These are phyloP conservation scores for Trichophyton benhamiae DNA, from an alignment of 2,329 filamentous ascomycete species.

Conservation along the genomic window DNA sequence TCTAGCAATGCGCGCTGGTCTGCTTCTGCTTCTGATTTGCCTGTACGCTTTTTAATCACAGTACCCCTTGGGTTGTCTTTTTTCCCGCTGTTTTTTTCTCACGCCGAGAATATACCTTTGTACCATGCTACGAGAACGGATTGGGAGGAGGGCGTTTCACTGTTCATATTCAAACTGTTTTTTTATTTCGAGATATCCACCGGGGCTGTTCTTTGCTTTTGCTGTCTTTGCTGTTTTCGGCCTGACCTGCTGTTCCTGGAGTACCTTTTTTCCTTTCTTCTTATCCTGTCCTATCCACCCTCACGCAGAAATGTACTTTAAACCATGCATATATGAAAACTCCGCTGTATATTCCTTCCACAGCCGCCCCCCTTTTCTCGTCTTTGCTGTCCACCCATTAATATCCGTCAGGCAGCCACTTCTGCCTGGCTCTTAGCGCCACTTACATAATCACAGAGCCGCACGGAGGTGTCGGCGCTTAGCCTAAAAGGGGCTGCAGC, in stretches of 20 bases:
- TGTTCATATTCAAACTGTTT: not conserved
- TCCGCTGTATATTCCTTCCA: not conserved
- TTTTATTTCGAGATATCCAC: not conserved
- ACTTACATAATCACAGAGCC: not conserved
- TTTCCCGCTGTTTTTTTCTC: not conserved
- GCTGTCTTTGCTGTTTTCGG: not conserved
- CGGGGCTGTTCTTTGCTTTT: not conserved
- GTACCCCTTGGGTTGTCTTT: not conserved
- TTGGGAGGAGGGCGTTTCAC: not conserved
- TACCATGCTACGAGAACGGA: not conserved
- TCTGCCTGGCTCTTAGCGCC: not conserved
- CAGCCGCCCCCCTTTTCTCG: not conserved
- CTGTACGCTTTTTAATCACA: not conserved
- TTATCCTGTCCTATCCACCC: not conserved
- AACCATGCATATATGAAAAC: conserved; percentile 1
- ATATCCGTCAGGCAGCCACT: not conserved
- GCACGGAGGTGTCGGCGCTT: conserved; percentile 1
- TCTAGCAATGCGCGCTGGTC: not conserved
- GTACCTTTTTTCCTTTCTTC: not conserved
- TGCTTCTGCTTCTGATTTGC: not conserved
- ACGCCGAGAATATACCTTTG: not conserved
- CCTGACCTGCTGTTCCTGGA: not conserved
- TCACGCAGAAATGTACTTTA: not conserved
- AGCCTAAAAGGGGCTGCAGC: conserved; percentile 3
- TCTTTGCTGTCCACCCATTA: not conserved